Evolutionary conservation across 2,329 filamentous ascomycete genomes (phyloP), one percentile per base, ranked within the genome.

Genomic region (Penicillium brevicompactum): DNA sequence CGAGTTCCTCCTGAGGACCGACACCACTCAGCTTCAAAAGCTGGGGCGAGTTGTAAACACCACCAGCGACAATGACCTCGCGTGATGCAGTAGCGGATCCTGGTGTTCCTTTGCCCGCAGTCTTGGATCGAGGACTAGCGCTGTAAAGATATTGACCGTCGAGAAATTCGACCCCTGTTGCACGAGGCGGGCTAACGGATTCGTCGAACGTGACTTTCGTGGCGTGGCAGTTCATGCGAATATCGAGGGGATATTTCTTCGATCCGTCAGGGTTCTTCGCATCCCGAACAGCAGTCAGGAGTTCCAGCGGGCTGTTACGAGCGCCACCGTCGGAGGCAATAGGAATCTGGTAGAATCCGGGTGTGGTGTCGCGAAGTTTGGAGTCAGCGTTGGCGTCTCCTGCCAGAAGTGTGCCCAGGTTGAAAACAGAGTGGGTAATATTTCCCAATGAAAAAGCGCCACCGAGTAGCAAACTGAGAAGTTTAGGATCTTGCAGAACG

Each of bases 1-100:
- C 59, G 5, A 89, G 78, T 59, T 86, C 80, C 0, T 73, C 66
- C 9, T 70, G 64, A 0, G 84, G 84, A 0, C 86, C 86, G 32
- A 89, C 79, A n/a, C 87, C 87, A 49, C 78, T 83, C 1, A 88
- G 79, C 73, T 86, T 84, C 11, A 89, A 80, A 3, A 89, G 71
- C 68, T 89, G 86, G 6, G 85, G 85, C 1, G 82, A 81, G 71
- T 88, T 85, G 70, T 83, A 88, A 1, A 83, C 80, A 16, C 86
- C 86, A 5, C 68, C 79, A 8, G 76, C 70, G 38, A 80, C 56
- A 57, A 81, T 78, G 34, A 80, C 74, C 60, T 81, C 79, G 24
- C 70, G 70, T n/a, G 68, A 73, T 2, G 79, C 78, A 9, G 63
- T 67, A 37, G 74, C 78, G 38, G 68, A 70, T 43, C 78, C 78